A percentile compares a stretch with the other conserved stretches of the same genome.
Conservation (phyloP, 768 basidiomycete genomes). For the Tephrocybe sp. region DNA sequence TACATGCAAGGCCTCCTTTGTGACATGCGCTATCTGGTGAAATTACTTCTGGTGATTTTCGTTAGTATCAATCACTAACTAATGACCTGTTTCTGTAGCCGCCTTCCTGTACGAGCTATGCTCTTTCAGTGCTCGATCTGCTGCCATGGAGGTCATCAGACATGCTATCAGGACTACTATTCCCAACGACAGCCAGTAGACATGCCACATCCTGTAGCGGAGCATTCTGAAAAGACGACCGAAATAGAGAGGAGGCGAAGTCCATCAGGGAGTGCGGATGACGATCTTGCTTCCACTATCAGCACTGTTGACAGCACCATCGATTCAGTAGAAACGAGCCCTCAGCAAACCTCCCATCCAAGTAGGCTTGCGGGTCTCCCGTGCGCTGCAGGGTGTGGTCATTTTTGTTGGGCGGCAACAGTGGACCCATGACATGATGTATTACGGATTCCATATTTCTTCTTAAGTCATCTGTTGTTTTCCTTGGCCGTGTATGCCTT, state of each 20-base stretch:
- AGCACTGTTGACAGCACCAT: constrained; percentile 17
- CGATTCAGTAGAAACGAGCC: constrained; percentile 20
- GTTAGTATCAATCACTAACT: not conserved
- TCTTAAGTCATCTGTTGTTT: not conserved
- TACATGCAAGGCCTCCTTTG: constrained; percentile 44
- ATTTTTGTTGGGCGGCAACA: constrained; percentile 68
- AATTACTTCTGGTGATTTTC: constrained; percentile 18
- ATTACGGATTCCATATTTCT: not conserved
- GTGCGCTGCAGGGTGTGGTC: constrained; percentile 82
- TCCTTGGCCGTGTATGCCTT: not conserved
- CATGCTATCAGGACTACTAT: constrained; percentile 73
- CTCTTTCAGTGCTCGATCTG: constrained; percentile 77
- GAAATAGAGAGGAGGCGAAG: constrained; percentile 14
- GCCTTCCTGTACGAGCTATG: constrained; percentile 68
- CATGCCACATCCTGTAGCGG: constrained; percentile 29
- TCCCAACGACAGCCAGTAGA: constrained; percentile 54
- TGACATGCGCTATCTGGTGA: constrained; percentile 74
- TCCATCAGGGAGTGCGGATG: constrained; percentile 21
- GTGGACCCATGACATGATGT: constrained; percentile 14
- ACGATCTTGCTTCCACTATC: constrained; percentile 22
- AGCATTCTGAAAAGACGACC: constrained; percentile 8
- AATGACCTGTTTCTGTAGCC: constrained; percentile 42
- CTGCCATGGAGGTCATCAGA: constrained; percentile 77
- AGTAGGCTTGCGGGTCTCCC: constrained; percentile 49
- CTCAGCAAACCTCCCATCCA: constrained; percentile 10